Percentiles rank a stretch among this genome's conserved stretches.
phyloP scores from a whole-genome alignment of 2,329 filamentous ascomycete genomes.

The Neofusicoccum parvum region DNA sequence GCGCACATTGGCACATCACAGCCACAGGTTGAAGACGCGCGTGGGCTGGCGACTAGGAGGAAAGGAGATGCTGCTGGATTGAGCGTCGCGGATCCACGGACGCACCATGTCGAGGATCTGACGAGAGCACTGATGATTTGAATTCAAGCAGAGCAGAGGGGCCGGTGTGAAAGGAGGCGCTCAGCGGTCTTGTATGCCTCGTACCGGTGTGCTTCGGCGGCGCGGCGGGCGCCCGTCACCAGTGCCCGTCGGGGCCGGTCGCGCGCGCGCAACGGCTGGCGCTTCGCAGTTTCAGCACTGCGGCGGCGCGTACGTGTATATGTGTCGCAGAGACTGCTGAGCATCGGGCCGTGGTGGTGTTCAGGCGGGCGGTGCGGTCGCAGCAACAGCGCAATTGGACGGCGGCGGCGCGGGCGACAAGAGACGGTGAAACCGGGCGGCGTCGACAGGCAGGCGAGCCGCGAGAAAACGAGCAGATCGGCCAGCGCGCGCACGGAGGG shows the following conservation, averaged over 20 bases:
- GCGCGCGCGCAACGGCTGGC: background rate
- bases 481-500: background rate
- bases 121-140: conserved; percentile 1
- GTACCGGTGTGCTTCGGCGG: background rate
- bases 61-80: conserved; percentile 10
- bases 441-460: background rate
- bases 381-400: background rate
- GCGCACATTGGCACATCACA: background rate
- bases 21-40: background rate
- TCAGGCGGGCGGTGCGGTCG: conserved; percentile 2
- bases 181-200: conserved; percentile 6
- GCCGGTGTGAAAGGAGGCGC: conserved; percentile 3
- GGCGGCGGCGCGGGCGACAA: background rate
- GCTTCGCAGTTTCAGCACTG: background rate
- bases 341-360: conserved; percentile 3
- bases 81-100: conserved; percentile 7
- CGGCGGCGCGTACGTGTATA: conserved; percentile 6
- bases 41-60: background rate
- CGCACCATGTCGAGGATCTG: background rate
- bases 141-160: conserved; percentile 9
- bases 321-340: background rate
- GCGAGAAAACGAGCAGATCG: conserved; percentile 11
- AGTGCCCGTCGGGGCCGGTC: background rate
- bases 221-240: no score
- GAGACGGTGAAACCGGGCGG: conserved; percentile 15